These are phyloP conservation scores for Ceratocystis papillata DNA, from an alignment of 2,329 filamentous ascomycete species.

Conservation along the genomic window DNA sequence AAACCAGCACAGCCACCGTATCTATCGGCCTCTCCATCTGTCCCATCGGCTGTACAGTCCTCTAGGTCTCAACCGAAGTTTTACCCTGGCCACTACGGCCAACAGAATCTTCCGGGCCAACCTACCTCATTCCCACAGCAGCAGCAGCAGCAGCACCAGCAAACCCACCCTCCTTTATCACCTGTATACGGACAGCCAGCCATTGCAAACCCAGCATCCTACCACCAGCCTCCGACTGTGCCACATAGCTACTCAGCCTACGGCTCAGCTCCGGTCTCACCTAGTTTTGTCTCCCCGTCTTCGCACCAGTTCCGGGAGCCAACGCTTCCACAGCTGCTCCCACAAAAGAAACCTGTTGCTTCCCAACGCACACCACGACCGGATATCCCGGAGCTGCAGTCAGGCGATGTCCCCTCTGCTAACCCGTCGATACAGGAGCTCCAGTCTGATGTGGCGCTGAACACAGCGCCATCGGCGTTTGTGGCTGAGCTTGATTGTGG, in stretches of 20 bases:
- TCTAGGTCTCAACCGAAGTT: constrained; percentile 4
- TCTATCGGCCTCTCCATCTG: constrained; percentile 1
- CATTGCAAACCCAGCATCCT: neutral
- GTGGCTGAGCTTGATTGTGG: constrained; percentile 22
- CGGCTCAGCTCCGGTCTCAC: neutral
- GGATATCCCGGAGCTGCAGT: constrained; percentile 14
- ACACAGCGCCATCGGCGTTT: neutral
- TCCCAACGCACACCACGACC: neutral
- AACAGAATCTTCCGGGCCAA: constrained; percentile 12
- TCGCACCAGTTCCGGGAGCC: constrained; percentile 6
- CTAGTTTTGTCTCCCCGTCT: neutral
- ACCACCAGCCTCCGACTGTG: neutral
- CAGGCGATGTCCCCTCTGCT: neutral
- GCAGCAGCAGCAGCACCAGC: neutral
- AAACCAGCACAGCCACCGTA: neutral
- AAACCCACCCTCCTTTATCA: neutral
- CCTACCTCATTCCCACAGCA: constrained; percentile 5
- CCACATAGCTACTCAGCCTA: neutral
- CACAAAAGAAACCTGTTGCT: neutral
- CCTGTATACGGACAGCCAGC: neutral
- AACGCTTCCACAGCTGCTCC: constrained; percentile 13
- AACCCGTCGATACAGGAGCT: neutral
- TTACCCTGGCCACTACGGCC: constrained; percentile 14
- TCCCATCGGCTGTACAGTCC: neutral
- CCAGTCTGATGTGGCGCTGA: constrained; percentile 12